Percentiles rank a stretch among this genome's conserved stretches.
These are phyloP conservation scores for Tillandsia fasciculata DNA, from an alignment of 176 grass and related monocot genomes.

Conservation along the genomic window DNA sequence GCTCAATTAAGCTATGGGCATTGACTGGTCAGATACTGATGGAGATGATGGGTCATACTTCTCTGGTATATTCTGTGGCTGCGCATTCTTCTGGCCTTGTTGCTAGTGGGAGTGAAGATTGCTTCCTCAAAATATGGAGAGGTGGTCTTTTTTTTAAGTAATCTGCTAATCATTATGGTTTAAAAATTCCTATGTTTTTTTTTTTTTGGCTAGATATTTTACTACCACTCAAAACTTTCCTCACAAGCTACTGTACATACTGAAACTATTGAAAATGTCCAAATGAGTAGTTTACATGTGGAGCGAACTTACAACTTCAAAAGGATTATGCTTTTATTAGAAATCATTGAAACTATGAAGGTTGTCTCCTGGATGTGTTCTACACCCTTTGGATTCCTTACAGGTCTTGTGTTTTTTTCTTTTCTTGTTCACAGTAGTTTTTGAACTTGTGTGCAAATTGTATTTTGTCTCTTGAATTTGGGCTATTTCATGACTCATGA, in stretches of 20 bases:
- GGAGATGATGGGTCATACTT: slow-evolving; percentile 92
- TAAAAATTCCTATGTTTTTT: not conserved
- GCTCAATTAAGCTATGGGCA: slow-evolving; percentile 81
- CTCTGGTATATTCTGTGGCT: slow-evolving; percentile 94
- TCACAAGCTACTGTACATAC: not conserved
- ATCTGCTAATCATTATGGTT: slow-evolving; percentile 2
- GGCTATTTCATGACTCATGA: no score
- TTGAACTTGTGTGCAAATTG: no score
- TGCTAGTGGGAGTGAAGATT: slow-evolving; percentile 95
- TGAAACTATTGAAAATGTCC: not conserved
- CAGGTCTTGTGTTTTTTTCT: no score
- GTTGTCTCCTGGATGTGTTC: no score
- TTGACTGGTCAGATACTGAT: slow-evolving; percentile 76
- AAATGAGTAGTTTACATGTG: no score
- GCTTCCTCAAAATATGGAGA: slow-evolving; percentile 89
- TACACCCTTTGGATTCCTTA: no score
- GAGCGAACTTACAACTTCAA: not conserved
- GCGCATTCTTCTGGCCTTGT: slow-evolving; percentile 78
- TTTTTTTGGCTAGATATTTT: no score
- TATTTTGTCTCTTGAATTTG: no score
- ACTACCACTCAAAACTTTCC: no score
- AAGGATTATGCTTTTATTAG: not conserved
- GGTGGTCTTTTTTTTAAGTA: slow-evolving; percentile 40
- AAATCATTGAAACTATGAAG: not conserved
- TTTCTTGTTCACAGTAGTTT: no score